Evolutionary conservation across 192 early-diverging fungal genomes (phyloP).

Genomic region (Entomortierella lignicola): DNA sequence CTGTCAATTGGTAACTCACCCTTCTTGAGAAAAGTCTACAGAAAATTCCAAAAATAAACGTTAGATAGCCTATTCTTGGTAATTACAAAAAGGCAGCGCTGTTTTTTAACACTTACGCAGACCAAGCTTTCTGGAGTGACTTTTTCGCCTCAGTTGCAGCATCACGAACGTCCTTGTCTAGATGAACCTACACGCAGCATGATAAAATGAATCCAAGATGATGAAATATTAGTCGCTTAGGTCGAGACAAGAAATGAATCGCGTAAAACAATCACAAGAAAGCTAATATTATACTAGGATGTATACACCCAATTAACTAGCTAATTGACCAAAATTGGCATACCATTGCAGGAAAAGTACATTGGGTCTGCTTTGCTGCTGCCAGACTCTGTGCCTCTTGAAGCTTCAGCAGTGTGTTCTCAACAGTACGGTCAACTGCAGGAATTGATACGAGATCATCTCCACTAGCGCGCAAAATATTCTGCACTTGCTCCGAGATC

Average conservation of each 20-base stretch:
- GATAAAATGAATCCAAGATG: neutral
- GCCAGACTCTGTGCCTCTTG: constrained; percentile 42
- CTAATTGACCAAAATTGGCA: too few relatives aligned
- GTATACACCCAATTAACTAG: too few relatives aligned
- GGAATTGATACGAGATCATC: constrained; percentile 26
- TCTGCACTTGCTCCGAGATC: constrained; percentile 1
- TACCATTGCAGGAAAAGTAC: constrained; percentile 51
- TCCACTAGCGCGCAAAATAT: constrained; percentile 11
- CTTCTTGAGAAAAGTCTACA: constrained; percentile 32
- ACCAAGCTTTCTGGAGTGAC: constrained; percentile 71
- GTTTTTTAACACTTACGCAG: constrained; percentile 68
- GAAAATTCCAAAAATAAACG: neutral
- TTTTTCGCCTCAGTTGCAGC: constrained; percentile 74
- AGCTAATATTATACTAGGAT: too few relatives aligned
- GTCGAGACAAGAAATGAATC: too few relatives aligned
- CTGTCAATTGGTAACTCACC: neutral
- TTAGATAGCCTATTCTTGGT: too few relatives aligned
- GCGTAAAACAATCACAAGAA: too few relatives aligned
- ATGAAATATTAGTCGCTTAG: neutral
- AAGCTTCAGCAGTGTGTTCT: constrained; percentile 25
- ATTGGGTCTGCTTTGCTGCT: constrained; percentile 33
- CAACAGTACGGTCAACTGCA: constrained; percentile 10
- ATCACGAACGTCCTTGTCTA: constrained; percentile 72
- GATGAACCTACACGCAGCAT: constrained; percentile 26
- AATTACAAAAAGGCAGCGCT: too few relatives aligned